Evolutionary conservation across 495 filamentous ascomycete genomes (phyloP), one percentile per base, ranked within the genome.

Genomic region (Xylaria bambusicola): DNA sequence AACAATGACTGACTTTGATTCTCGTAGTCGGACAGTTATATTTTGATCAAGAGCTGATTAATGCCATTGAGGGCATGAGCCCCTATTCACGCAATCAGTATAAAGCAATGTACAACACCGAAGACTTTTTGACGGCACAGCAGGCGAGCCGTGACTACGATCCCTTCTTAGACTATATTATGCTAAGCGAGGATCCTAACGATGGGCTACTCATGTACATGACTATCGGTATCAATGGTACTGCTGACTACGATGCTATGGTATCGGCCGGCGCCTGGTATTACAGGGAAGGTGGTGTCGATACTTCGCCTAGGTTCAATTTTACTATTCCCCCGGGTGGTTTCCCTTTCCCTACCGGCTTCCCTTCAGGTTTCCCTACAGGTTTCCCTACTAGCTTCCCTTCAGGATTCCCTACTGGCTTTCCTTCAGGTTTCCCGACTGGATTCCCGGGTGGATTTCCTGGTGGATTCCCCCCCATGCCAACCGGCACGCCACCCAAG

Each of bases 141-240:
- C 51, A 62, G 31, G 71, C 70, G 15, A 70, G 68, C 46, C 66
- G 64, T 12, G 71, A 66, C 23, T 68, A 74, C 35, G 73, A 76
- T 60, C 73, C 75, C 5, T 72, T 75, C 56, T 56, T 62, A 20
- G 65, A 72, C 35, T 72, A 66, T 41, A 67, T 79, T 6, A 77
- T 81, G 42, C 77, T 85, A 10, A 77, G 80, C 21, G 71, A 79
- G 10, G 68, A 70, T 1, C 60, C 83, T 1, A 65, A 71, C 9
- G 75, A 82, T 46, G 82, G 82, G 7, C 62, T 84, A 9, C 79
- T 84, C 27, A 79, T 77, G 23, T 84, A 77, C 77, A 78, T 82
- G 54, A 76, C 80, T 58, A 77, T 85, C 47, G 82, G 80, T 38
- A 75, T 86, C 64, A 82, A 85, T 54, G 62, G 72, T 10, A 79